Base-by-base conservation (phyloP, 176 grass and related monocot genomes). In the Ampelocalamus luodianensis region DNA sequence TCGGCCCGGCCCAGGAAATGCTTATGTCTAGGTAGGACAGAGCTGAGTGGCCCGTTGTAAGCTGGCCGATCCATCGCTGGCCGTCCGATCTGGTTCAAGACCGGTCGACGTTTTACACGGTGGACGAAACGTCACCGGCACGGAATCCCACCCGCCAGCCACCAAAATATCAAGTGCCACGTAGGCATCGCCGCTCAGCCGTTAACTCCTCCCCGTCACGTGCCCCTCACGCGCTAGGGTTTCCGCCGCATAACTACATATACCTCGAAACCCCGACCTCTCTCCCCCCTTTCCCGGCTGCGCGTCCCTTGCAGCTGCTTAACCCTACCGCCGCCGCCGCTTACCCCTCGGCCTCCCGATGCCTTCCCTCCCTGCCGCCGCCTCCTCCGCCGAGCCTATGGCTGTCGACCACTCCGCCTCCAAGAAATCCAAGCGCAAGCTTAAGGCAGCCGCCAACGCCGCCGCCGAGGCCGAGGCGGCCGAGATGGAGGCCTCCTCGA, bases 371-470 rank as follows among this genome's bases (percentile, higher is more conserved):
- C 67, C 44, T 34, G 38, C 87, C 23, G 89, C 74, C 48, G 75
- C 87, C 78, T 43, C 56, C 74, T 44, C 58, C 44, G 73, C 65
- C 13, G 92, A 91, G 32, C 82, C 82, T 27, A 85, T 88, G 88
- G 86, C 83, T 65, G 29, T 81, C n/a, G 91, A 89, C 88, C 90
- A 89, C 72, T 92, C 88, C 4, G 84, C 90, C 81, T 79, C 76
- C 32, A 94, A 91, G 81, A 91, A 96, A 65, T 69, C 89, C 45
- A 93, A 91, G 87, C 84, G 90, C 37, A 87, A 94, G 82, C 76
- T 92, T 71, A 91, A 95, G 77, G 72, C 60, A n/a, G n/a, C n/a
- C 9, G 81, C 88, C 23, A 72, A 20, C 22, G 18, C 17, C 6
- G 46, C 26, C 32, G 84, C 87, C 26, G 77, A 38, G 18, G 73